Percentiles rank a stretch among this genome's conserved stretches.
phyloP scores from a whole-genome alignment of 2,329 filamentous ascomycete species.

The Colletotrichum falcatum region DNA sequence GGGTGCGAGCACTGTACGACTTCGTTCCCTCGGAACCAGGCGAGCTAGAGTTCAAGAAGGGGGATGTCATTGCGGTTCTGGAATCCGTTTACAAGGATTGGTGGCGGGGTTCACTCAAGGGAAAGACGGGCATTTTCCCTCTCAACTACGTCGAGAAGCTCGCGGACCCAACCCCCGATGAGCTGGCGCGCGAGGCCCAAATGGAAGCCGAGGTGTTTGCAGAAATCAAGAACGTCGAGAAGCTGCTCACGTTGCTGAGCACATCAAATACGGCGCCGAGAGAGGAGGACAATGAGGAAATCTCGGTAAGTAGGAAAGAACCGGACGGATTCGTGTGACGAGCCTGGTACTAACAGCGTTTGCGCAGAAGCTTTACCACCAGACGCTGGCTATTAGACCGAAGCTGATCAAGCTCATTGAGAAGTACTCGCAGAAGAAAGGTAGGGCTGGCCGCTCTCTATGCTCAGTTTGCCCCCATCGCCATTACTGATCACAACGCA shows the following conservation, averaged over 20 bases:
- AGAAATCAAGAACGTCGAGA: constrained; percentile 74
- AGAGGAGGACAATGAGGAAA: constrained; percentile 96
- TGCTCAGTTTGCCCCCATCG: neutral
- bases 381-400: constrained; percentile 91
- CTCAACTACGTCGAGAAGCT: constrained; percentile 99
- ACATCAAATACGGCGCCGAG: constrained; percentile 83
- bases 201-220: constrained; percentile 84
- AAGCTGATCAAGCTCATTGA: constrained; percentile 98
- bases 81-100: constrained; percentile 99
- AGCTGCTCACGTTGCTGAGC: constrained; percentile 88
- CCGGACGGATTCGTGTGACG: neutral
- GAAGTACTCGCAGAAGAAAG: constrained; percentile 99
- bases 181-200: constrained; percentile 93
- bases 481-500: constrained; percentile 51
- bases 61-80: constrained; percentile 95
- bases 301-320: constrained; percentile 72
- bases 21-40: constrained; percentile 94
- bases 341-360: neutral
- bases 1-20: constrained; percentile 93
- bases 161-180: constrained; percentile 91
- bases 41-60: constrained; percentile 95
- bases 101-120: constrained; percentile 96
- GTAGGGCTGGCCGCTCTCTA: constrained; percentile 58
- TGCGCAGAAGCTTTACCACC: constrained; percentile 81
- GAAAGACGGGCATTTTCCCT: constrained; percentile 97